Conservation (phyloP, 2,329 filamentous ascomycete species). For the Onygenales sp. region DNA sequence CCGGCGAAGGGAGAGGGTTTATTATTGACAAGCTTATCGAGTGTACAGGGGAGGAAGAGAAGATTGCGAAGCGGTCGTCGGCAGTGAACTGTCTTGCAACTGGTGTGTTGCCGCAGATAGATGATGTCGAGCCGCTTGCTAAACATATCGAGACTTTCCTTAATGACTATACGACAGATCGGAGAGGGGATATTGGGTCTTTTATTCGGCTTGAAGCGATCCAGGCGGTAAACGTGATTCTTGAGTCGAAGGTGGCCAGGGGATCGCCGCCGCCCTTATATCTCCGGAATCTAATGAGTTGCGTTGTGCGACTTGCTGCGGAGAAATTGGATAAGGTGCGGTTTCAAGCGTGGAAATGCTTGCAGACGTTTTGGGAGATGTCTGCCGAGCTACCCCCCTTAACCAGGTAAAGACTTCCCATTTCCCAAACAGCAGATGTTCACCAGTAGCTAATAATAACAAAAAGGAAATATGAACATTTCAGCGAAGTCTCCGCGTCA, state of each 20-base stretch:
- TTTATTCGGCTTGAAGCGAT: slow-evolving; percentile 74
- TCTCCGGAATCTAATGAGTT: slow-evolving; percentile 23
- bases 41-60: slow-evolving; percentile 26
- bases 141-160: slow-evolving; percentile 37
- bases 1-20: slow-evolving; percentile 15
- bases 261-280: slow-evolving; percentile 9
- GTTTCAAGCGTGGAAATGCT: slow-evolving; percentile 38
- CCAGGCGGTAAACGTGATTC: slow-evolving; percentile 44
- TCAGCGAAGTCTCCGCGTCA: slow-evolving; percentile 34
- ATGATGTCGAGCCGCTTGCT: slow-evolving; percentile 19
- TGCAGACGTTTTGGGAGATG: slow-evolving; percentile 32
- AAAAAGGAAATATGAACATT: slow-evolving; percentile 30
- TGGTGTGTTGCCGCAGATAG: slow-evolving; percentile 30
- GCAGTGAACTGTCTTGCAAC: slow-evolving; percentile 31
- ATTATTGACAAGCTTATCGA: slow-evolving; percentile 26
- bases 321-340: slow-evolving; percentile 90
- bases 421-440: neutral
- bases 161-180: slow-evolving; percentile 84
- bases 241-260: slow-evolving; percentile 14
- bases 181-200: slow-evolving; percentile 82
- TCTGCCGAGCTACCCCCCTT: slow-evolving; percentile 23
- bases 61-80: slow-evolving; percentile 32
- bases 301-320: slow-evolving; percentile 59
- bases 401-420: slow-evolving; percentile 30
- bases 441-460: slow-evolving; percentile 9